A percentile compares a stretch with the other conserved stretches of the same genome.
Conservation (phyloP, 352 stramenopile genomes). For the Phytophthora aleatoria region DNA sequence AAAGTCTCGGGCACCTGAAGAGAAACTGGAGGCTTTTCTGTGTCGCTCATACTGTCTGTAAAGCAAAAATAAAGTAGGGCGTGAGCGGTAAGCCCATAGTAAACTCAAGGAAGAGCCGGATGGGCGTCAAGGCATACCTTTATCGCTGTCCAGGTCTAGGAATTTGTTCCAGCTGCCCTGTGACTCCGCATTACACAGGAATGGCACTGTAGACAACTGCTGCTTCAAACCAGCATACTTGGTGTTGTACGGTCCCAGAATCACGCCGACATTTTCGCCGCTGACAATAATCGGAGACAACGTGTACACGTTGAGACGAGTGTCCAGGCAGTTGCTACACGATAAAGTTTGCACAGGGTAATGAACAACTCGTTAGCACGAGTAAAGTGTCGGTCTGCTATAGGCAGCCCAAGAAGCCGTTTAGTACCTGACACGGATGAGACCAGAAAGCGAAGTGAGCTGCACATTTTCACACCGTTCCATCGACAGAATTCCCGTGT, state of each 20-base stretch:
- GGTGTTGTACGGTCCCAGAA: conserved; percentile 96
- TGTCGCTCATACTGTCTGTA: conserved; percentile 44
- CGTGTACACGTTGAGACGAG: conserved; percentile 92
- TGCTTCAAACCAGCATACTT: conserved; percentile 92
- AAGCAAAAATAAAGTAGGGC: conserved; percentile 2
- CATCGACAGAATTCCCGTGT: conserved; percentile 91
- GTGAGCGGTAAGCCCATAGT: not conserved
- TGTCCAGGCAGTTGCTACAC: conserved; percentile 95
- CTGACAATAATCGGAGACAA: conserved; percentile 91
- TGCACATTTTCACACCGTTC: conserved; percentile 95
- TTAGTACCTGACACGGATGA: conserved; percentile 83
- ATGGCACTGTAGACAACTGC: conserved; percentile 55
- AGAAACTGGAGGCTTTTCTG: conserved; percentile 60
- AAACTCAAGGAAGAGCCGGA: too few relatives aligned
- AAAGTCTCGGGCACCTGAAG: conserved; percentile 65
- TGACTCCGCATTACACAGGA: conserved; percentile 55
- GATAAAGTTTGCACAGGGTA: not conserved
- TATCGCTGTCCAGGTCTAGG: conserved; percentile 71
- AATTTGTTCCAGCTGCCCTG: conserved; percentile 68
- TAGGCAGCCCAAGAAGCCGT: not conserved
- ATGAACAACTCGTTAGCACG: not conserved
- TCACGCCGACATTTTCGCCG: conserved; percentile 94
- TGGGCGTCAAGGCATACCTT: conserved; percentile 36
- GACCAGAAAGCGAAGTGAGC: conserved; percentile 85
- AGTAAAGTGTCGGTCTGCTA: not conserved